Base-by-base conservation (phyloP, 140 eudicot species). In the Cichorium intybus region DNA sequence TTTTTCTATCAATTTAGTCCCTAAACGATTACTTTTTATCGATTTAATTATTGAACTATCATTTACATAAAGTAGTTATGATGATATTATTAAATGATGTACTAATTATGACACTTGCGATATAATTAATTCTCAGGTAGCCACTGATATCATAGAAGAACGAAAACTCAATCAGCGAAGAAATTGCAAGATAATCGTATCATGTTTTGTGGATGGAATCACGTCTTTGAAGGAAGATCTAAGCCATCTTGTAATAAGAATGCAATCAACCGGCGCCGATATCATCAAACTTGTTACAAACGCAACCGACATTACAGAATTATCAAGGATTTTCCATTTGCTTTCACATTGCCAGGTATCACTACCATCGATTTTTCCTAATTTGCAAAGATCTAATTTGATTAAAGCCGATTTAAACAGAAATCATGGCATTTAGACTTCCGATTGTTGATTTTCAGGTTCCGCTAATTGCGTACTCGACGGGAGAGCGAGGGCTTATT, bases 251-350 rank as follows among this genome's bases (percentile, higher is more conserved):
- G 68, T 89, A 27, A 68, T 76, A 52, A 63, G 77, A 66, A 85
- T 89, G 82, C 95, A 83, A 77, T 80, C 97, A 27, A 85, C 86
- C 3, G 87, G 90, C 41, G 91, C 95, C 21, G 91, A 85, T 75
- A 79, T 89, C 29, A 74, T 83, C 67, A 88, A 83, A 64, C 60
- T 89, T 52, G 91, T 85, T 39, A 46, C 81, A 18, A 60, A 20
- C 33, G 81, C 90, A 75, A 69, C 72, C 22, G 68, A 79, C 71
- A 88, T 88, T 51, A 88, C 96, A 16, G 84, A 88, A 57, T 22
- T 78, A 52, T 67, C 79, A 20, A 73, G 79, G 23, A 75, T 76
- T 48, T 85, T 88, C 74, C 87, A 80, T 33, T 66, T 88, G 73
- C 84, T 82, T 51, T 80, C 95, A 2, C 87, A 77, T 66, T 77